phyloP scores from a whole-genome alignment of 371 early-diverging fungal genomes.

The Mucor circinelloides region DNA sequence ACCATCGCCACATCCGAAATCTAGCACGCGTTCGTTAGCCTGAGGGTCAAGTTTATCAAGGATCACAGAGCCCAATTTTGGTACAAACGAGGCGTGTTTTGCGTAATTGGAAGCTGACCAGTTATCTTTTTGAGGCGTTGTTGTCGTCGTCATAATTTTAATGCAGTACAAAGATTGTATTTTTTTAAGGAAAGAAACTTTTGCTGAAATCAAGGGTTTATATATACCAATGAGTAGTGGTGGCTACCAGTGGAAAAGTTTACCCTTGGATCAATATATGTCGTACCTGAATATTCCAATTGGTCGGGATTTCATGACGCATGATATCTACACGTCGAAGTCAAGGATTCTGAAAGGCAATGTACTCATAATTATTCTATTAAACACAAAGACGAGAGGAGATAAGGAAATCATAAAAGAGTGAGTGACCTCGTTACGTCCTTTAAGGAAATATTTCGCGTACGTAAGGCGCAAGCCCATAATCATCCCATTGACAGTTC shows the following conservation, averaged over 20 bases:
- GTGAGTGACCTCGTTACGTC: no score
- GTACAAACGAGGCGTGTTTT: constrained; percentile 63
- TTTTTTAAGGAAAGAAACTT: not conserved
- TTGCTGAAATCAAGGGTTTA: not conserved
- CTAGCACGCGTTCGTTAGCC: constrained; percentile 58
- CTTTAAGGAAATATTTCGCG: no score
- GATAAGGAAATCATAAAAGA: no score
- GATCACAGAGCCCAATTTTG: constrained; percentile 53
- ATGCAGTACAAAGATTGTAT: not conserved
- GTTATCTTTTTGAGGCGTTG: constrained; percentile 27
- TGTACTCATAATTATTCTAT: no score
- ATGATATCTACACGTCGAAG: not conserved
- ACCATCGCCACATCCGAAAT: constrained; percentile 80
- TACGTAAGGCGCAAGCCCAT: no score
- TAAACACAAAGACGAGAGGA: no score
- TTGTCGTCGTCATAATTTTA: not conserved
- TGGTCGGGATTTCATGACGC: not conserved
- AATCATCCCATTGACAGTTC: no score
- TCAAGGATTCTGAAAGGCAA: not conserved
- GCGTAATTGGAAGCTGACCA: constrained; percentile 60
- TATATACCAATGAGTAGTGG: not conserved
- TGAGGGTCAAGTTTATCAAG: constrained; percentile 53
- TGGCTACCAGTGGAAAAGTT: not conserved
- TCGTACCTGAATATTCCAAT: not conserved
- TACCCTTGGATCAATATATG: not conserved